A percentile compares a stretch with the other conserved stretches of the same genome.
phyloP scores from a whole-genome alignment of 495 filamentous ascomycete species.

The Sordaria brevicollis region DNA sequence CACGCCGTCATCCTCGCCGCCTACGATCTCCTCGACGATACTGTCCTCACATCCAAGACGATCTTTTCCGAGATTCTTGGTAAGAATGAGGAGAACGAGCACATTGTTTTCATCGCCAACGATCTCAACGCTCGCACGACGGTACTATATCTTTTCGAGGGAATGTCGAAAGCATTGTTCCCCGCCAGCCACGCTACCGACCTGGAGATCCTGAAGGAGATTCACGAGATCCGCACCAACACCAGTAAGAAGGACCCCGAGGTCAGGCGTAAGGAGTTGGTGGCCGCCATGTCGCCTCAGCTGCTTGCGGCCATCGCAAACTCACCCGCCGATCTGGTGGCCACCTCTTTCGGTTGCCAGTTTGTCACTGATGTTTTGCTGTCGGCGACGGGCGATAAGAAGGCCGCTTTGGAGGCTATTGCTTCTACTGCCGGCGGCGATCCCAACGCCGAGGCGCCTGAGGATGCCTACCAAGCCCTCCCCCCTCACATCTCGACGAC shows the following conservation, averaged over 20 bases:
- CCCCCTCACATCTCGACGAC: conserved; percentile 44
- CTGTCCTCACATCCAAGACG: conserved; percentile 71
- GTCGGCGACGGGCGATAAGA: conserved; percentile 63
- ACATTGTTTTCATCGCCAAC: conserved; percentile 51
- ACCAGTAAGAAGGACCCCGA: conserved; percentile 88
- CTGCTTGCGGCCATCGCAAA: conserved; percentile 62
- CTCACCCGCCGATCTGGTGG: conserved; percentile 53
- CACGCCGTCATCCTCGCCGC: conserved; percentile 75
- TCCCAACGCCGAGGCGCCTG: conserved; percentile 33
- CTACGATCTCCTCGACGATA: conserved; percentile 90
- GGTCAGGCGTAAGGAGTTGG: conserved; percentile 62
- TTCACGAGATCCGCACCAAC: conserved; percentile 62
- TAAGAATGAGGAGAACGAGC: conserved; percentile 50
- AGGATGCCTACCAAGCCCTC: conserved; percentile 25
- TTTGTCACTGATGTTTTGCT: conserved; percentile 76
- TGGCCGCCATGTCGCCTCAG: conserved; percentile 52
- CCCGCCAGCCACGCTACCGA: conserved; percentile 46
- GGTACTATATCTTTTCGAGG: conserved; percentile 74
- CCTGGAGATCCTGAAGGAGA: conserved; percentile 55
- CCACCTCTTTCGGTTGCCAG: conserved; percentile 74
- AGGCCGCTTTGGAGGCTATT: conserved; percentile 56
- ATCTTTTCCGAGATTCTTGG: conserved; percentile 76
- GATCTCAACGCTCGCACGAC: conserved; percentile 67
- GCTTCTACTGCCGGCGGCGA: conserved; percentile 58
- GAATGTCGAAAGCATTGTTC: conserved; percentile 60